Evolutionary conservation across 495 filamentous ascomycete genomes (phyloP).

Genomic region (Elasticomyces elasticus): DNA sequence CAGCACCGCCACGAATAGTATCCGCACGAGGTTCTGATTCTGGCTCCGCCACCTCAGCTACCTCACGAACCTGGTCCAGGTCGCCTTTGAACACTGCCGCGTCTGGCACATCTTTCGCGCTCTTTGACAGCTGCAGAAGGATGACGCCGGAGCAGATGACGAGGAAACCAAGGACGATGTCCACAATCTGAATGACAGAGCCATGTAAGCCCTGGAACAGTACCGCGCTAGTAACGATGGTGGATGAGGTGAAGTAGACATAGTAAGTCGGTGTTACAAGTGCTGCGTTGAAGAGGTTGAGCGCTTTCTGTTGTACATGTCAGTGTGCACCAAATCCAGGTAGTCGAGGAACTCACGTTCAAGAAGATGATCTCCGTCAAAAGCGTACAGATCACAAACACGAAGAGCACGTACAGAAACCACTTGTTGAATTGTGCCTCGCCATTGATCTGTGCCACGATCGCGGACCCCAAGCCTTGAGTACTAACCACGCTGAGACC

Average conservation of each 20-base stretch:
- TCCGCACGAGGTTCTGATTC: conserved; percentile 95
- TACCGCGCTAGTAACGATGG: conserved; percentile 85
- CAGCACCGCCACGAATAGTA: conserved; percentile 84
- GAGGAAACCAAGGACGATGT: conserved; percentile 86
- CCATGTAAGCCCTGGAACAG: conserved; percentile 94
- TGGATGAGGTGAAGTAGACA: conserved; percentile 91
- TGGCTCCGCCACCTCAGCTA: conserved; percentile 87
- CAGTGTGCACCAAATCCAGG: conserved; percentile 17
- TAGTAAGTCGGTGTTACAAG: conserved; percentile 98
- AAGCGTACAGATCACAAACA: conserved; percentile 80
- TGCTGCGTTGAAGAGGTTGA: conserved; percentile 95
- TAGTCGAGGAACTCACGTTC: conserved; percentile 56
- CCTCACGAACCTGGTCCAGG: conserved; percentile 86
- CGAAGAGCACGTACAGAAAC: conserved; percentile 88
- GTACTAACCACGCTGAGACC: conserved; percentile 92
- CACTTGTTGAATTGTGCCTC: conserved; percentile 87
- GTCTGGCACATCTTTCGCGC: conserved; percentile 93
- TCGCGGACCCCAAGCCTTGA: conserved; percentile 85
- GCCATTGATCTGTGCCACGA: conserved; percentile 75
- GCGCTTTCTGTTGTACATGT: conserved; percentile 70
- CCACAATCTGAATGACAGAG: conserved; percentile 65
- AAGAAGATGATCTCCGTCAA: conserved; percentile 89
- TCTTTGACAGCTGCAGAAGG: conserved; percentile 94
- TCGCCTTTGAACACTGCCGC: conserved; percentile 87
- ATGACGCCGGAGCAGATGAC: conserved; percentile 94